Base-by-base conservation (phyloP, 163 green algal genomes). In the Picocystis sp. region DNA sequence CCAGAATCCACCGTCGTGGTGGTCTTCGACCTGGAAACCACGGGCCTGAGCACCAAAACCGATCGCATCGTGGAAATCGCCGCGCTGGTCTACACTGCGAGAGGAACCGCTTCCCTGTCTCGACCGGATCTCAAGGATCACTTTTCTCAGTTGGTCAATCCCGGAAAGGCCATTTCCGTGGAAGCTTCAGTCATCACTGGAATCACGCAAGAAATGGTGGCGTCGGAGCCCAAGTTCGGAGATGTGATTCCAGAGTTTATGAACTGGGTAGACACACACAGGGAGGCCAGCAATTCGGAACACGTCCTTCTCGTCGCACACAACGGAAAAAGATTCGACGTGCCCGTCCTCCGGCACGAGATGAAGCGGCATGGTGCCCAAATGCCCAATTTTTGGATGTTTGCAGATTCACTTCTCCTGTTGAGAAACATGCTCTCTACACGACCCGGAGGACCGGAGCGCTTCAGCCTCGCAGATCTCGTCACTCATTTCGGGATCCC, bases 61-160 rank as follows among this genome's bases (percentile, higher is more conserved):
- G 62, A 69, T 41, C 55, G 52, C 34, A 57, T 69, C 5, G 44
- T 69, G 6, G 56, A 69, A 49, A 66, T 69, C 43, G 62, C 62
- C 15, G 62, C 56, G 33, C 12, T 52, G 22, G 29, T 38, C 29
- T 22, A 61, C 34, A 12, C 45, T n/a, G 22, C 23, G 25, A 66
- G 13, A 66, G 61, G 47, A 22, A 57, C 22, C 46, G 54, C 35
- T 46, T 52, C 47, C 21, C 59, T 24, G 60, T 50, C 33, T 19
- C 23, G 45, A 15, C 33, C 50, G 5, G 55, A 63, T 45, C 13
- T 67, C 11, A 10, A 47, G 11, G 17, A 25, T 14, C 55, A 56
- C 43, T 47, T 55, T 1, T 54, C 52, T 5, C 57, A 62, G 47
- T 51, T 38, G 29, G 29, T 38, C 29, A 38, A 38, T 38, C 29